Evolutionary conservation across 2,329 filamentous ascomycete species (phyloP).

Genomic region (Trichoderma guizhouense): DNA sequence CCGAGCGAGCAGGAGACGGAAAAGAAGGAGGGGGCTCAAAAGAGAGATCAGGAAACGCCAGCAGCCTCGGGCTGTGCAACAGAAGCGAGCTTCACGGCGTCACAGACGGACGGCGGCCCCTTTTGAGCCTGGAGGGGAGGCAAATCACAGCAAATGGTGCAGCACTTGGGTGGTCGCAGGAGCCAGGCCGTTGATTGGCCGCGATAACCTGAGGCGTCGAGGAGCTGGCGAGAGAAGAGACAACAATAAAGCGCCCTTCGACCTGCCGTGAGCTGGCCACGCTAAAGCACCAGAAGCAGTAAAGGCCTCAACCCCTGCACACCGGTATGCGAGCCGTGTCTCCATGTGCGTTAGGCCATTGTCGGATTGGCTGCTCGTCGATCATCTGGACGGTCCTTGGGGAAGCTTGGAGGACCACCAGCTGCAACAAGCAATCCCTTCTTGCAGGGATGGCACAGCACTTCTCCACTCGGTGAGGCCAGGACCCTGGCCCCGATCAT

Average conservation of each 20-base stretch:
- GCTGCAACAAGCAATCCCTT: neutral
- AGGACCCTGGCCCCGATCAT: constrained; percentile 13
- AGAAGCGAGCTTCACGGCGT: constrained; percentile 4
- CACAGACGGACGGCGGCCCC: constrained; percentile 10
- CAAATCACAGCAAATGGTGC: constrained; percentile 9
- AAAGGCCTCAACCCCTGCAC: constrained; percentile 7
- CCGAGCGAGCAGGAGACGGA: neutral
- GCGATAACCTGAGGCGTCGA: neutral
- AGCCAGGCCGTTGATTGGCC: neutral
- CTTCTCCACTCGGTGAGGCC: constrained; percentile 8
- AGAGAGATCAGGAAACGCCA: neutral
- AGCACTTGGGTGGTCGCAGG: neutral
- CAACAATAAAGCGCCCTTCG: constrained; percentile 23
- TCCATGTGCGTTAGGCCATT: neutral
- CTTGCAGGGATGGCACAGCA: neutral
- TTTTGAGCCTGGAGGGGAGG: constrained; percentile 16
- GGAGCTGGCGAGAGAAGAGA: constrained; percentile 23
- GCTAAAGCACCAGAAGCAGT: neutral
- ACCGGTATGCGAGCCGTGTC: constrained; percentile 18
- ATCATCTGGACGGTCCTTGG: constrained; percentile 10
- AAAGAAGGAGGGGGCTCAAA: neutral
- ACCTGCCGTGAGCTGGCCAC: constrained; percentile 23
- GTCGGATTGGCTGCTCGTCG: constrained; percentile 10
- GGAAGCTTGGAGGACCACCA: neutral
- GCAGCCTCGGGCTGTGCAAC: neutral